These are phyloP conservation scores for Omphalea diandra DNA, from an alignment of 441 rosid genomes.

Conservation along the genomic window DNA sequence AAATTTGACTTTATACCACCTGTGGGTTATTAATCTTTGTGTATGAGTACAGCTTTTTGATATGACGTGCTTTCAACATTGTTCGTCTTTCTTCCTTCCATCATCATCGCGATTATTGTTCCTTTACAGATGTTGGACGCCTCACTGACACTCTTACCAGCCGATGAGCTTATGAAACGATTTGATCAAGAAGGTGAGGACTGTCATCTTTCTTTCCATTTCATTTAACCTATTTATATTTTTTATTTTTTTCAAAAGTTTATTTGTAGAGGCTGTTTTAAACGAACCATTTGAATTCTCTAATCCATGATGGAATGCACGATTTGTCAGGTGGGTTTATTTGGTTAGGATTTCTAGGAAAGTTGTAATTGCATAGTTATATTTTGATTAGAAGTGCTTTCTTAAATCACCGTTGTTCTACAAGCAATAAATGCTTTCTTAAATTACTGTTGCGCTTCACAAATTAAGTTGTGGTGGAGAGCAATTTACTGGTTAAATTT, in stretches of 20 bases:
- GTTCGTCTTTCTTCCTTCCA: not conserved
- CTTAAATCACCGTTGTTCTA: not conserved
- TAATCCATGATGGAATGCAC: too few relatives aligned
- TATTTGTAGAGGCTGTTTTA: not conserved
- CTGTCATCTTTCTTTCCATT: constrained; percentile 12
- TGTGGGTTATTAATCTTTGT: not conserved
- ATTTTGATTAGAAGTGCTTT: not conserved
- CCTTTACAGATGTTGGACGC: constrained; percentile 69
- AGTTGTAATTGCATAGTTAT: too few relatives aligned
- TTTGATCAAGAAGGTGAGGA: constrained; percentile 71
- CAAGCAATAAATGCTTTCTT: too few relatives aligned
- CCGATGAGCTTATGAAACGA: constrained; percentile 70
- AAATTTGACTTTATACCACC: not conserved
- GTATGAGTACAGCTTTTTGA: not conserved
- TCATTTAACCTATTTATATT: not conserved
- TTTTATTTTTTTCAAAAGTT: not conserved
- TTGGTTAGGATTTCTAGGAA: not conserved
- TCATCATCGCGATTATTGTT: constrained; percentile 17
- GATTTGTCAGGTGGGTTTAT: not conserved
- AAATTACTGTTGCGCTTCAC: too few relatives aligned
- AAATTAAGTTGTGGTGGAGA: not conserved
- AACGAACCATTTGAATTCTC: not conserved
- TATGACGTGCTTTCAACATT: not conserved
- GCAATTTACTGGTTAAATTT: not conserved
- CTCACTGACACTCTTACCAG: constrained; percentile 67